phyloP scores from a whole-genome alignment of 345 rosid genomes.

The Leavenworthia alabamica region DNA sequence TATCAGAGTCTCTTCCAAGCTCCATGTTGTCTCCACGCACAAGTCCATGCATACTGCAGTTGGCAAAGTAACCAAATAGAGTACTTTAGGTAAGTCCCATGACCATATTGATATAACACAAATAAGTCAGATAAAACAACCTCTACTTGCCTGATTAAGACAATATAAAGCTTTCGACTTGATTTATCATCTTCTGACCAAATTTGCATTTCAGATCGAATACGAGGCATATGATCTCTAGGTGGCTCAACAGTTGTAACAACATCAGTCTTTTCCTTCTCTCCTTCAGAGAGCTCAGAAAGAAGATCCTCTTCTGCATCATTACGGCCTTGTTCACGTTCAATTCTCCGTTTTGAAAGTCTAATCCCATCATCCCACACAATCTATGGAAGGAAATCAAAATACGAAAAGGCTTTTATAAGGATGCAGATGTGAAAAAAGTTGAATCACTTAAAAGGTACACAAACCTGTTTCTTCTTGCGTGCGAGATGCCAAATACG shows the following conservation, averaged over 20 bases:
- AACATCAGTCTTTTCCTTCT: slow-evolving; percentile 55
- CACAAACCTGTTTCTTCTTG: slow-evolving; percentile 63
- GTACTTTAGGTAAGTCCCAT: background rate
- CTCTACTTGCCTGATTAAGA: slow-evolving; percentile 54
- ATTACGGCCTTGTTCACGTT: slow-evolving; percentile 67
- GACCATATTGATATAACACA: background rate
- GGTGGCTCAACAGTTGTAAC: slow-evolving; percentile 33
- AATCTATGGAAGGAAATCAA: slow-evolving; percentile 37
- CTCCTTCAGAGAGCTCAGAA: slow-evolving; percentile 82
- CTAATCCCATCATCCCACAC: slow-evolving; percentile 61
- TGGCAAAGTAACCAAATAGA: background rate
- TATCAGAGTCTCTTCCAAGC: slow-evolving; percentile 98
- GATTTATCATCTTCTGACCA: slow-evolving; percentile 69
- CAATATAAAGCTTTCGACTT: slow-evolving; percentile 55
- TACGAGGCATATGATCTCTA: slow-evolving; percentile 35
- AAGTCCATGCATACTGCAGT: slow-evolving; percentile 82
- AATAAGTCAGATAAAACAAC: background rate
- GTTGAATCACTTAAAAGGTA: background rate
- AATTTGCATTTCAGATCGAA: slow-evolving; percentile 56
- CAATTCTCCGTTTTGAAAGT: slow-evolving; percentile 53
- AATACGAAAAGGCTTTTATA: background rate
- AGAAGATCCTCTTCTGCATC: slow-evolving; percentile 74
- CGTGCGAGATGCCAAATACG: slow-evolving; percentile 97
- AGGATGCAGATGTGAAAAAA: background rate
- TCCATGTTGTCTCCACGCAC: slow-evolving; percentile 98